phyloP scores from a whole-genome alignment of 495 filamentous ascomycete species.

The Neurospora sp. region DNA sequence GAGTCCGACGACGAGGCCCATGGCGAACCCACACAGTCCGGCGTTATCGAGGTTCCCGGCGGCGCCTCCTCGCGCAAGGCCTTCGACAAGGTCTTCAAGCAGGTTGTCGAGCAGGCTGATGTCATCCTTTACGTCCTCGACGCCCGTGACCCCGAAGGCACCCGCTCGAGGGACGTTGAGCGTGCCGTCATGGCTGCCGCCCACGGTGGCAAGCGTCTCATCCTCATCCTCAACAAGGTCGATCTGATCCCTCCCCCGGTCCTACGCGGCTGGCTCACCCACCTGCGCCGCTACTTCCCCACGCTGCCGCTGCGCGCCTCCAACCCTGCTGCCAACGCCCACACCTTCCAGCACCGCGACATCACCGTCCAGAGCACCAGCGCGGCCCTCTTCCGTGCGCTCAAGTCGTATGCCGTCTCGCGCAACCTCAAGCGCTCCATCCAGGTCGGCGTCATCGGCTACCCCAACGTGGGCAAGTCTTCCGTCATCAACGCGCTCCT shows the following conservation, averaged over 20 bases:
- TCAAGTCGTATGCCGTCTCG: conserved; percentile 80
- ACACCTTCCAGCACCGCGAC: conserved; percentile 84
- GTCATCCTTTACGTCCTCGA: conserved; percentile 93
- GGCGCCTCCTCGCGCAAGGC: conserved; percentile 67
- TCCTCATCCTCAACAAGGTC: conserved; percentile 95
- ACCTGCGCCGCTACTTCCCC: conserved; percentile 85
- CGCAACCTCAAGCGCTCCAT: conserved; percentile 81
- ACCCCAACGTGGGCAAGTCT: conserved; percentile 95
- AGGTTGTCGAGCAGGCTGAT: conserved; percentile 80
- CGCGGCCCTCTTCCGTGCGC: conserved; percentile 73
- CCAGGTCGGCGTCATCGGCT: conserved; percentile 89
- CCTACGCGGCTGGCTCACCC: conserved; percentile 71
- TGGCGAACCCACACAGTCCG: conserved; percentile 34
- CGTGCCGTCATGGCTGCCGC: conserved; percentile 79
- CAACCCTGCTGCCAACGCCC: conserved; percentile 71
- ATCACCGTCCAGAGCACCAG: conserved; percentile 81
- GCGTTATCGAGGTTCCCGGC: conserved; percentile 24
- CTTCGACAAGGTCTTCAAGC: conserved; percentile 94
- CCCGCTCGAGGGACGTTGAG: conserved; percentile 83
- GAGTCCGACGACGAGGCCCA: conserved; percentile 49
- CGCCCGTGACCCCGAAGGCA: conserved; percentile 84
- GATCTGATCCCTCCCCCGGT: conserved; percentile 77
- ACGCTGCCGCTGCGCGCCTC: conserved; percentile 86
- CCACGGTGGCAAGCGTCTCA: conserved; percentile 73
- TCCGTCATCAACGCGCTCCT: conserved; percentile 93